Conservation (phyloP, 2,329 filamentous ascomycete species). For the Trichoderma lentiforme region DNA sequence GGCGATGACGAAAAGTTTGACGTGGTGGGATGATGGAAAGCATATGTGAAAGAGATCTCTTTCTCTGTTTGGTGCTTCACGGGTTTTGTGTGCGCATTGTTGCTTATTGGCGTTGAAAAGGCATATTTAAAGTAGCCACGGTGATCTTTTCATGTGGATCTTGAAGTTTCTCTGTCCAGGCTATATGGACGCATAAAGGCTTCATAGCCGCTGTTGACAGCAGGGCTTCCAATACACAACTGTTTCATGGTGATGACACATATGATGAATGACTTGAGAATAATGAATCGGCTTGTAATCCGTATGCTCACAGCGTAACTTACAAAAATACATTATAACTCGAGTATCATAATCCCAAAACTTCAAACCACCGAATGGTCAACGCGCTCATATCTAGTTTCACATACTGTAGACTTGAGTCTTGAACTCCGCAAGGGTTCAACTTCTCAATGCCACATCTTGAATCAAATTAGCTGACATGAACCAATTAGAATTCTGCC, state of each 20-base stretch:
- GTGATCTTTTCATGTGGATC: neutral
- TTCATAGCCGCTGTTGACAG: neutral
- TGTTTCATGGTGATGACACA: neutral
- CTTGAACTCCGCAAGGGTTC: neutral
- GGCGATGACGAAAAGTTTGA: slow-evolving; percentile 31
- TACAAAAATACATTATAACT: neutral
- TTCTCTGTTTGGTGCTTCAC: neutral
- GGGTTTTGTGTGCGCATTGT: neutral
- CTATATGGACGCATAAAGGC: neutral
- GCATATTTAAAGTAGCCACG: neutral
- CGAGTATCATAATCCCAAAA: neutral
- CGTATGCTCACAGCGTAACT: neutral
- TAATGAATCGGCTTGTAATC: neutral
- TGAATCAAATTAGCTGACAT: neutral
- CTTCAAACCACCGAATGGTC: neutral
- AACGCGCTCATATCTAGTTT: neutral
- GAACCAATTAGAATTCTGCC: neutral
- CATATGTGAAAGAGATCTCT: neutral
- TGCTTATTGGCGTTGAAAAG: neutral
- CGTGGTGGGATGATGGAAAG: slow-evolving; percentile 24
- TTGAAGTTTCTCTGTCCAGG: neutral
- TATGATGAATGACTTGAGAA: neutral
- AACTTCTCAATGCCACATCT: neutral
- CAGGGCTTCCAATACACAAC: neutral
- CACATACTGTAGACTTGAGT: neutral